Base-by-base conservation (phyloP, 169 alveolate genomes). In the Babesia ovis region DNA sequence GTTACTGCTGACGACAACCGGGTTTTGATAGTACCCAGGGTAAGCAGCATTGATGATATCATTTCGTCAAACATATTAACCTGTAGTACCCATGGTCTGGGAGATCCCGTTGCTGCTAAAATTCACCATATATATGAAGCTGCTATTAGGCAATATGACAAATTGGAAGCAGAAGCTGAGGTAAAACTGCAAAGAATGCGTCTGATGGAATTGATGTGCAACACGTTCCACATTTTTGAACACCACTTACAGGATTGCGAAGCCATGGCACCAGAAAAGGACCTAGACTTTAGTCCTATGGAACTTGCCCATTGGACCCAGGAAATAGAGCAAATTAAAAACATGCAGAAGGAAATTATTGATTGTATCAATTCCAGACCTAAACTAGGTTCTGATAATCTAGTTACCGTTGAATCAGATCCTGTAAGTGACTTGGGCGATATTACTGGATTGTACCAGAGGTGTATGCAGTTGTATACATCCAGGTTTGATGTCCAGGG, bases 181-280 rank as follows among this genome's bases (percentile, higher is more conserved):
- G 27, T 5, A 4, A 4, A 45, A n/a, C 55, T 56, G 25, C 64
- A 68, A 27, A 12, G 69, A 1, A 41, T 68, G 23, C 55, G 69
- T 18, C 59, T 68, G 18, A 11, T 39, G 12, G 79, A 68, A 27
- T 51, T 68, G 79, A 41, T 68, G 43, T 68, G 79, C 32, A 68
- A 68, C 59, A 37, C 64, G 43, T 56, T 68, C 60, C 69, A 68
- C 35, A 27, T 68, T 16, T 68, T 68, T 54, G 79, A 68, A 25
- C 42, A 43, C 34, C 55, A 50, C n/a, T 23, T 68, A 34, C 11
- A 22, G 48, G 68, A 68, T 25, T n/a, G 31, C 22, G 79, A 68
- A 32, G 6, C 55, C 16, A 27, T 20, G 18, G 56, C 0, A 0
- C 2, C 23, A 20, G 11, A 35, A 8, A 39, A 29, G 4, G 56